These are phyloP conservation scores for Sarocladium strictum DNA, from an alignment of 2,329 filamentous ascomycete genomes.

Conservation along the genomic window DNA sequence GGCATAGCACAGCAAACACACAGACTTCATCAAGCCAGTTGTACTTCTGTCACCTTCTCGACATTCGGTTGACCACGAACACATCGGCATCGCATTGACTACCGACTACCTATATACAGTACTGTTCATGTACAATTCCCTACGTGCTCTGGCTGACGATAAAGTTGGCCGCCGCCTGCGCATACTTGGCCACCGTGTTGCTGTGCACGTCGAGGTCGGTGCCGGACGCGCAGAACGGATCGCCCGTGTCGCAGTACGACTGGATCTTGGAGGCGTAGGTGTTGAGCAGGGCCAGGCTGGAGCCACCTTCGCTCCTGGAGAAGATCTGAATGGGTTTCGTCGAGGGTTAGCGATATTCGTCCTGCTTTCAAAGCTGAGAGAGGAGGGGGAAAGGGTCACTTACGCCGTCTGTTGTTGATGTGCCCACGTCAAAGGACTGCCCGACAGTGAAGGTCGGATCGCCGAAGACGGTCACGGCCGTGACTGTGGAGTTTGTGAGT, in stretches of 20 bases:
- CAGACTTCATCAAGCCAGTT: too few species aligned
- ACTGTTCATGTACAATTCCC: too few species aligned
- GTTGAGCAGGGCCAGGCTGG: constrained; percentile 12
- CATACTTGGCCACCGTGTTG: constrained; percentile 10
- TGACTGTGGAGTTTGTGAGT: constrained; percentile 8
- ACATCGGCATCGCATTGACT: too few species aligned
- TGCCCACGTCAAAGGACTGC: constrained; percentile 12
- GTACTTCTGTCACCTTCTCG: too few species aligned
- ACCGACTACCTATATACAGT: too few species aligned
- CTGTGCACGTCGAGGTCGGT: constrained; percentile 10
- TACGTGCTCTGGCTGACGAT: constrained; percentile 11
- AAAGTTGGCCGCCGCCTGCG: constrained; percentile 12
- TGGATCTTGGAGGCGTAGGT: constrained; percentile 9
- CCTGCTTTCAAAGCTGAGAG: too few species aligned
- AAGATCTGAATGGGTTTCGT: constrained; percentile 8
- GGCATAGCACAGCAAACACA: too few species aligned
- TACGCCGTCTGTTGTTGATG: constrained; percentile 1
- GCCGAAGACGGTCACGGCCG: constrained; percentile 12
- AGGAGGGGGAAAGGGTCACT: too few species aligned
- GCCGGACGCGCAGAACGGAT: constrained; percentile 10
- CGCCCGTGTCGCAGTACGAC: constrained; percentile 12
- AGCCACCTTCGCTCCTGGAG: constrained; percentile 8
- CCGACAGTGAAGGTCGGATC: constrained; percentile 12
- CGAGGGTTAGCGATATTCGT: too few species aligned
- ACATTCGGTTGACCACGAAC: too few species aligned